phyloP scores from a whole-genome alignment of 495 filamentous ascomycete genomes.

The Glutinoglossum americanum region DNA sequence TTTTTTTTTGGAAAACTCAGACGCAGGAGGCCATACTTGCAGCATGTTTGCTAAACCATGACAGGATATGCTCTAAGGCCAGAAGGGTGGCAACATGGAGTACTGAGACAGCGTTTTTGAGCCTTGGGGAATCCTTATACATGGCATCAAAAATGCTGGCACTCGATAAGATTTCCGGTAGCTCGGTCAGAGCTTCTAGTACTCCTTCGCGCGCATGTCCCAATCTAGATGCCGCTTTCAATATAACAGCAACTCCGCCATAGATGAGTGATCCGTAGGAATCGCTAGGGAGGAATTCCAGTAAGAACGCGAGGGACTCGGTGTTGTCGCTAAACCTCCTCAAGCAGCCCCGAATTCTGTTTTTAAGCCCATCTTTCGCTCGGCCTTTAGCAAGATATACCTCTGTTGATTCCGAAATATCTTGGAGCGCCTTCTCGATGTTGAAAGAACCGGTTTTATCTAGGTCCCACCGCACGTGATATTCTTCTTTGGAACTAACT shows the following conservation, averaged over 20 bases:
- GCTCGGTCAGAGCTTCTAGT: background rate
- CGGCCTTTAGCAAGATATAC: background rate
- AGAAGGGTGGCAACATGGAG: background rate
- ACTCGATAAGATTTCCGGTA: background rate
- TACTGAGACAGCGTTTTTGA: background rate
- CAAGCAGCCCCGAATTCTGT: background rate
- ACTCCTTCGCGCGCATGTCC: background rate
- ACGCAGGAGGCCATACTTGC: background rate
- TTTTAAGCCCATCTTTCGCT: background rate
- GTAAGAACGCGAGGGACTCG: background rate
- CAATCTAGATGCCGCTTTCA: background rate
- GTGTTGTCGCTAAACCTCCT: background rate
- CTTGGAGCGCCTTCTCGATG: background rate
- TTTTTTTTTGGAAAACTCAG: background rate
- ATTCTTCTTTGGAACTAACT: background rate
- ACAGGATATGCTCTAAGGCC: background rate
- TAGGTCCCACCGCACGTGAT: background rate
- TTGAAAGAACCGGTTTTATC: background rate
- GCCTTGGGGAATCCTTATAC: background rate
- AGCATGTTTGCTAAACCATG: background rate
- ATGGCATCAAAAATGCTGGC: background rate
- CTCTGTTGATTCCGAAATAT: background rate
- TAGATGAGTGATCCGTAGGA: background rate
- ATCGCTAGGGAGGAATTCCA: background rate
- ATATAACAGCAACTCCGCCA: background rate